These are phyloP conservation scores for Cardamine chenopodiifolia DNA, from an alignment of 345 rosid genomes.

Conservation along the genomic window DNA sequence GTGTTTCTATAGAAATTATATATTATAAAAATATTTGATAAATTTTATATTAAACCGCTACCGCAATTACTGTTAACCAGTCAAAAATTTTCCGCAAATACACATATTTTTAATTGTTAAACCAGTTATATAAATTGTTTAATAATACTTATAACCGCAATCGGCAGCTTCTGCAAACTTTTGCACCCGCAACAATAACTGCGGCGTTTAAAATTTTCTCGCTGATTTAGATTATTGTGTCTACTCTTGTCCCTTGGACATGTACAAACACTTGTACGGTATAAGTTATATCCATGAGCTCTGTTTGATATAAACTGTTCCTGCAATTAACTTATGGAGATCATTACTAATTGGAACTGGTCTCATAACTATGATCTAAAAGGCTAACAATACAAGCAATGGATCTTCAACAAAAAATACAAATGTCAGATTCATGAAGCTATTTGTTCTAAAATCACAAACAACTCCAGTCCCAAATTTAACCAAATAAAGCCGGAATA, in stretches of 20 bases:
- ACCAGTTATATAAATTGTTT: no score
- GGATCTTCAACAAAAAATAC: neutral
- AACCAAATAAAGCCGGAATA: neutral
- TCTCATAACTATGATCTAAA: slow-evolving; percentile 13
- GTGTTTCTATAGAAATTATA: no score
- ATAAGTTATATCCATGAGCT: neutral
- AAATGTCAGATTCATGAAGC: slow-evolving; percentile 18
- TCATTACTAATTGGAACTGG: slow-evolving; percentile 13
- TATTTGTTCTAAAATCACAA: slow-evolving; percentile 28
- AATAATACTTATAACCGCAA: no score
- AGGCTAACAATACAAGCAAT: slow-evolving; percentile 13
- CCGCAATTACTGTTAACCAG: no score
- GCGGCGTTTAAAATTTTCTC: neutral
- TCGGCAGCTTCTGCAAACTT: no score
- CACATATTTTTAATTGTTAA: no score
- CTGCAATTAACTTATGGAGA: slow-evolving; percentile 19
- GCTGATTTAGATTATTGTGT: slow-evolving; percentile 1
- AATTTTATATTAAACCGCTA: no score
- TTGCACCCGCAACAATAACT: no score
- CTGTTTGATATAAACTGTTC: neutral
- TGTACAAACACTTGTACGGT: slow-evolving; percentile 11
- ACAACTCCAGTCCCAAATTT: slow-evolving; percentile 12
- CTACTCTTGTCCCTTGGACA: slow-evolving; percentile 20
- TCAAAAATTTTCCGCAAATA: no score
- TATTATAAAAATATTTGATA: no score